Base-by-base conservation (phyloP, 192 early-diverging fungal species). In the Coemansia brasiliensis region DNA sequence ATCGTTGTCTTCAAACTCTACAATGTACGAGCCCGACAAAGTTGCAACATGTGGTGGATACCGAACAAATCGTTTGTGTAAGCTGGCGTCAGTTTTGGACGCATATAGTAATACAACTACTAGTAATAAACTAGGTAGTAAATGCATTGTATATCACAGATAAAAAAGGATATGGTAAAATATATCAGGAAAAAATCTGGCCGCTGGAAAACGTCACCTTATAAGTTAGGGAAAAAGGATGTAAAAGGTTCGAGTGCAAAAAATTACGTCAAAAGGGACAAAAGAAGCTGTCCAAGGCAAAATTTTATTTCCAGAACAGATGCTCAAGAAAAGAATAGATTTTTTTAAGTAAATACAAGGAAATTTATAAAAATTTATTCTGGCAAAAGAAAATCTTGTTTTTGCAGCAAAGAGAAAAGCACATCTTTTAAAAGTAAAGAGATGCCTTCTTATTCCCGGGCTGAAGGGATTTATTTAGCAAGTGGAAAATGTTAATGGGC, bases 11-110 rank as follows among this genome's bases (percentile, higher is more conserved):
- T 65, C 63, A 41, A 72, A 59, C 48, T 72, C 63, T 15, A 72
- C 53, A 42, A 72, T 72, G 50, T 54, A 72, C 8, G 59, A 52
- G 7, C 63, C 63, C 4, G 57, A 42, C 22, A 45, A 57, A 15
- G 37, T 42, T 5, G 37, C 8, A 11, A 71, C 57, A 32, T 64
- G 44, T 9, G 61, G n/a, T 0, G 68, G 68, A 20, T 71, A 71
- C 27, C 32, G 9, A 17, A 43, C 35, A 15, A 62, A 6, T 20
- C 42, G 52, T 21, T 54, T 62, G 42, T 45, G 60, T 6, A 62
- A 15, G 26, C 51, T 26, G 9, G 25, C 27, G 3, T 15, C 22
- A 5, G 25, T 29, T 12, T 52, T 25, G 3, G 24, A 24, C 27
- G 6, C 27, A 29, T 29, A 29, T 29, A 29, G 6, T 4, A 29